A percentile compares a stretch with the other conserved stretches of the same genome.
phyloP scores from a whole-genome alignment of 768 basidiomycete species.

The Kwoniella sp. region DNA sequence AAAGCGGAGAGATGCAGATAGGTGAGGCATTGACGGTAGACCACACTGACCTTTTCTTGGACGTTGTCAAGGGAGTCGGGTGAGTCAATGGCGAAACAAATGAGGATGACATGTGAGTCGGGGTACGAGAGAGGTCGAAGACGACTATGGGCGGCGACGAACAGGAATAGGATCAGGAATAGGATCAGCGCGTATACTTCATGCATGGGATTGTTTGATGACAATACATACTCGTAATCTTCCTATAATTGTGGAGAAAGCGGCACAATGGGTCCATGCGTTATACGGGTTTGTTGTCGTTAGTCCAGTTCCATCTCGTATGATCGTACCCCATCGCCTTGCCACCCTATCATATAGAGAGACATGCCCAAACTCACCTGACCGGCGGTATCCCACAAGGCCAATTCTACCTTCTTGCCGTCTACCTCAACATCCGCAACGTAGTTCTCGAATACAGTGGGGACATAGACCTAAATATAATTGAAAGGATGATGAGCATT shows the following conservation, averaged over 20 bases:
- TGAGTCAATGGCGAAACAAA: constrained; percentile 97
- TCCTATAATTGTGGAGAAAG: constrained; percentile 57
- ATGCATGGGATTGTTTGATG: background rate
- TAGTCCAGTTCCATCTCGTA: too few species aligned
- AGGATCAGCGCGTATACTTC: background rate
- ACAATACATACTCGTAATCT: constrained; percentile 71
- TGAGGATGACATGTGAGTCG: constrained; percentile 99
- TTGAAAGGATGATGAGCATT: background rate
- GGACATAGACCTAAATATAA: constrained; percentile 85
- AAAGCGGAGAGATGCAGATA: background rate
- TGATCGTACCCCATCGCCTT: background rate
- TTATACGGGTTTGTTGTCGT: too few species aligned
- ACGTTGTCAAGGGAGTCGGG: constrained; percentile 99
- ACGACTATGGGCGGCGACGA: constrained; percentile 58
- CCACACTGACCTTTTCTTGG: constrained; percentile 85
- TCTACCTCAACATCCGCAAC: constrained; percentile 99
- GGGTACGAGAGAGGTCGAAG: constrained; percentile 97
- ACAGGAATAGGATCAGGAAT: too few species aligned
- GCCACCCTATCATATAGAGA: too few species aligned
- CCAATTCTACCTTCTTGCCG: constrained; percentile 96
- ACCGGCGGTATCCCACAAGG: constrained; percentile 99
- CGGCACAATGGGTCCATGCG: constrained; percentile 15
- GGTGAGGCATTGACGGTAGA: background rate
- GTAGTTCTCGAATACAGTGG: constrained; percentile 99
- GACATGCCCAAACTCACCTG: constrained; percentile 60